Conservation (phyloP, 352 stramenopile genomes). For the Globisporangium irregulare region DNA sequence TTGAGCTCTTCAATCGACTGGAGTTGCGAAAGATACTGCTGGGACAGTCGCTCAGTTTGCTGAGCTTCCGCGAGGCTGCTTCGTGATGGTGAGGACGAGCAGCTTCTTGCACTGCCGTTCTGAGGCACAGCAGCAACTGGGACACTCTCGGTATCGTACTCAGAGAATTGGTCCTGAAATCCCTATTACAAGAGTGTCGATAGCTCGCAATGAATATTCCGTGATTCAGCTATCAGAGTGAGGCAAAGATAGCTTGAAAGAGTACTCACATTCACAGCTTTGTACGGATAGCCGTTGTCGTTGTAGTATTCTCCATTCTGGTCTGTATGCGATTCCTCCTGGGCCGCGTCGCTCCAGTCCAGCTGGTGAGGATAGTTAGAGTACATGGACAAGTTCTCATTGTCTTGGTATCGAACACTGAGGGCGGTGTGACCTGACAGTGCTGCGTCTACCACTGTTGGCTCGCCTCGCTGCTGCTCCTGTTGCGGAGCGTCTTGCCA, state of each 20-base stretch:
- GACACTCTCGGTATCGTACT: conserved; percentile 16
- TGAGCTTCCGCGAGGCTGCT: conserved; percentile 7
- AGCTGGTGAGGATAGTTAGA: conserved; percentile 7
- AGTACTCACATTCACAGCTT: conserved; percentile 11
- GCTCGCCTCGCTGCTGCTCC: neutral
- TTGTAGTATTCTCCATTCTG: conserved; percentile 1
- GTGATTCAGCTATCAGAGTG: neutral
- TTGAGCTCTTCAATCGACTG: conserved; percentile 35
- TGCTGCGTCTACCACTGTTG: neutral
- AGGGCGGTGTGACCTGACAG: neutral
- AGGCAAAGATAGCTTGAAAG: neutral
- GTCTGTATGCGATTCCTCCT: neutral
- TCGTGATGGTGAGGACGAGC: conserved; percentile 1
- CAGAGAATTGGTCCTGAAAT: neutral
- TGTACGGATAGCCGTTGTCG: conserved; percentile 9
- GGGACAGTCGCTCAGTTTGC: conserved; percentile 2
- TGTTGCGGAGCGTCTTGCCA: conserved; percentile 14
- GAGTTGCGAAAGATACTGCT: conserved; percentile 19
- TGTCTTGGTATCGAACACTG: conserved; percentile 1
- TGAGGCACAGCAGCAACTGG: neutral
- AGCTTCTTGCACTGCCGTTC: neutral
- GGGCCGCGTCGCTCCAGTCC: neutral
- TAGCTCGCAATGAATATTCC: neutral
- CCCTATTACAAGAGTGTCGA: neutral
- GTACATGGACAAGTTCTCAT: conserved; percentile 8